Evolutionary conservation across 768 basidiomycete species (phyloP).

Genomic region (Mycena haematopus): DNA sequence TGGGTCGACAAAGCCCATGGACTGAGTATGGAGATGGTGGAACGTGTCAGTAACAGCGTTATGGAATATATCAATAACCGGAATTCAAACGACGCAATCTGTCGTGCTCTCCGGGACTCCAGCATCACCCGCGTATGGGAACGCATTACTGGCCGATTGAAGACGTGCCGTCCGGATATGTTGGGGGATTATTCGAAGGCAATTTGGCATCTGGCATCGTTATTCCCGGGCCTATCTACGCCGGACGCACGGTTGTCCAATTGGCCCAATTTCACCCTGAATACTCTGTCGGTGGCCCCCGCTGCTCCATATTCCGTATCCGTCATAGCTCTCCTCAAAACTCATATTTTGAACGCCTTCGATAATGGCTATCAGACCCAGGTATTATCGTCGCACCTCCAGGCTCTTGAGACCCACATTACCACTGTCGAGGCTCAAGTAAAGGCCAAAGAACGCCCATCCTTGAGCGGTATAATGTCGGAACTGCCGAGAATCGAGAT

Average conservation of each 20-base stretch:
- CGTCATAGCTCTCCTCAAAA: conserved; percentile 22
- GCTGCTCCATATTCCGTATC: conserved; percentile 20
- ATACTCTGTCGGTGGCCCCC: conserved; percentile 20
- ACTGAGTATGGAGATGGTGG: not conserved
- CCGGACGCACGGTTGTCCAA: conserved; percentile 6
- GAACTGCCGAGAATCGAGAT: not conserved
- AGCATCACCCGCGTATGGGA: conserved; percentile 23
- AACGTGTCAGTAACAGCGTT: conserved; percentile 19
- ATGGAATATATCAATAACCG: conserved; percentile 27
- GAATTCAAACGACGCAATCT: conserved; percentile 19
- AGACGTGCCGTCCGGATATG: conserved; percentile 18
- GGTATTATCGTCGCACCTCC: conserved; percentile 13
- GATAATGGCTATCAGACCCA: conserved; percentile 9
- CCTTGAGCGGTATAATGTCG: not conserved
- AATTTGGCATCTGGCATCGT: conserved; percentile 24
- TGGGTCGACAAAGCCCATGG: conserved; percentile 17
- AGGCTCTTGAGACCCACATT: conserved; percentile 6
- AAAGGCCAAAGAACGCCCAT: not conserved
- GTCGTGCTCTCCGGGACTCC: conserved; percentile 26
- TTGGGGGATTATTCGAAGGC: conserved; percentile 19
- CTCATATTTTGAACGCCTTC: conserved; percentile 21
- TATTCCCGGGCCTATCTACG: conserved; percentile 23
- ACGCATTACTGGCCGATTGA: conserved; percentile 16
- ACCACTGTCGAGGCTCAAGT: conserved; percentile 8
- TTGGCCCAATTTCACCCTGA: conserved; percentile 18